Evolutionary conservation across 345 rosid species (phyloP), one percentile per base, ranked within the genome.

Genomic region (Kernera saxatilis): DNA sequence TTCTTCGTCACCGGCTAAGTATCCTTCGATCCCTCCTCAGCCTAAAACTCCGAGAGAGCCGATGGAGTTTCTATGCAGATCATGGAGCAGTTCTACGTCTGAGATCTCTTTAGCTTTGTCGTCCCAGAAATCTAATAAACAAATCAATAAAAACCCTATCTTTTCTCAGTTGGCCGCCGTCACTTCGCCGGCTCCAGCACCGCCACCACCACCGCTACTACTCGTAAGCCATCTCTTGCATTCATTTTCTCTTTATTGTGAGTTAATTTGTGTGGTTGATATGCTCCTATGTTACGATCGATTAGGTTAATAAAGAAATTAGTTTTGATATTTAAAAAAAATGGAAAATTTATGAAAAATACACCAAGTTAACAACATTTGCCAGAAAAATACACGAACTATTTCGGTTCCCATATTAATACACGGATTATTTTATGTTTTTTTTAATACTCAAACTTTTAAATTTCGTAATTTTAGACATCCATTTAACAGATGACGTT

Each of bases 51-150:
- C 99, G 0, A 89, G 72, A 51, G 97, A 89, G 71, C 83, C 97
- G 0, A 91, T 94, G 93, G 99, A 94, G 87, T 94, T 91, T 77
- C 77, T 94, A 54, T 85, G 92, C 10, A 91, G 99, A 81, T 88
- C 99, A 0, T 91, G 97, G 97, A 91, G 93, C 69, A 77, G 84
- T 41, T 91, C 99, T 8, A 93, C 97, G 22, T 81, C 96, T 13
- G 99, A 91, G 80, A 82, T 94, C 71, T 84, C 97, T 49, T 81
- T 87, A 80, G 99, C 88, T 71, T 86, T 94, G 22, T 81, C 96
- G 0, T 68, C 79, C 64, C 54, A 63, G 9, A 76, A 39, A 64
- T 48, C 67, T 64, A 46, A 46, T 55, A 63, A 76, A 39, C 67
- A 63, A 44, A 52, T 25, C 44, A 55, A 53, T 19, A 54, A 63